Evolutionary conservation across 2,329 filamentous ascomycete species (phyloP).

Genomic region (Cordyceps tenuipes): DNA sequence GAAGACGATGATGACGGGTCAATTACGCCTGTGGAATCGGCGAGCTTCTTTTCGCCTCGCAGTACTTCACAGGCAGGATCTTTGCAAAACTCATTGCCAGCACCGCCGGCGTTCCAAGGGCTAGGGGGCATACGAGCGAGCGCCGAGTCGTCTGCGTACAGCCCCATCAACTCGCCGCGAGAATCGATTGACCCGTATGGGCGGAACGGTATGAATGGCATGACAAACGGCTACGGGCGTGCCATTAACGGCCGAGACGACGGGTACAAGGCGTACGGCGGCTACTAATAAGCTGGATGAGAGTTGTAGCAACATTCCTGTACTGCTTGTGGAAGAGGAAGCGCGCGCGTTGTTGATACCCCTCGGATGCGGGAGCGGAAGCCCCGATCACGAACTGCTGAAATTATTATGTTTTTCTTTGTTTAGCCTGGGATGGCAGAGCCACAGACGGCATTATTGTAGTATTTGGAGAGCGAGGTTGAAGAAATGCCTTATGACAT

Average conservation of each 20-base stretch:
- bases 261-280: slow-evolving; percentile 29
- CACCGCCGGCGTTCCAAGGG: slow-evolving; percentile 49
- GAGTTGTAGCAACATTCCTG: not conserved
- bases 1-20: slow-evolving; percentile 66
- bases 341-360: slow-evolving; percentile 10
- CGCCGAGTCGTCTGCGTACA: slow-evolving; percentile 65
- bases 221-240: slow-evolving; percentile 31
- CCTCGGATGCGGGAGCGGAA: not conserved
- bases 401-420: slow-evolving; percentile 9
- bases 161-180: slow-evolving; percentile 61
- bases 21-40: slow-evolving; percentile 56
- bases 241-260: slow-evolving; percentile 29
- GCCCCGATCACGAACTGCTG: slow-evolving; percentile 3
- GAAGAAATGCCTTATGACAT: slow-evolving; percentile 4
- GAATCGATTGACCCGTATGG: slow-evolving; percentile 42
- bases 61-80: slow-evolving; percentile 30
- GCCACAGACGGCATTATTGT: not conserved
- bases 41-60: slow-evolving; percentile 58
- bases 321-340: not conserved
- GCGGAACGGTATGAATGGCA: slow-evolving; percentile 22
- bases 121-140: slow-evolving; percentile 50
- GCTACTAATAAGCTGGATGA: slow-evolving; percentile 27
- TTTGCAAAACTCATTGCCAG: slow-evolving; percentile 35
- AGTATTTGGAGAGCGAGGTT: slow-evolving; percentile 3
- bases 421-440: slow-evolving; percentile 1